phyloP scores from a whole-genome alignment of 75 land plant genomes.

The Pinus taeda region DNA sequence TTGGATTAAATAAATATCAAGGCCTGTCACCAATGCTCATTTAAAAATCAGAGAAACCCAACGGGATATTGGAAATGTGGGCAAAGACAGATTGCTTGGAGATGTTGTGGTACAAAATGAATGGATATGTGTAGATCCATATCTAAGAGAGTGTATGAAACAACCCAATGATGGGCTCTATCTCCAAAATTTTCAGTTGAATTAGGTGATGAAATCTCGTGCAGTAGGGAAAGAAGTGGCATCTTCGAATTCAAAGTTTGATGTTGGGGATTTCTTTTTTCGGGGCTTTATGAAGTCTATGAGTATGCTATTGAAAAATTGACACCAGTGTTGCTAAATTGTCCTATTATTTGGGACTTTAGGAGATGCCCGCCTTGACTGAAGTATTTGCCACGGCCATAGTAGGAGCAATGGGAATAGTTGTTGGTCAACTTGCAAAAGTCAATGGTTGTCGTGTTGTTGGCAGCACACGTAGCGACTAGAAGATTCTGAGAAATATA shows the following conservation, averaged over 20 bases:
- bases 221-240: not conserved
- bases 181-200: not conserved
- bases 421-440: constrained; percentile 54
- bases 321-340: not conserved
- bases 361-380: constrained; percentile 39
- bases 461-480: constrained; percentile 46
- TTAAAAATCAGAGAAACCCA: constrained; percentile 10
- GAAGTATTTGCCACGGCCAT: constrained; percentile 43
- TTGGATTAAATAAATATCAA: too few species aligned
- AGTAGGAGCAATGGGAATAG: constrained; percentile 45
- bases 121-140: constrained; percentile 28
- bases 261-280: not conserved
- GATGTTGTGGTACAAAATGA: constrained; percentile 11
- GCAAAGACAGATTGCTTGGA: not conserved
- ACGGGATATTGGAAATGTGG: not conserved
- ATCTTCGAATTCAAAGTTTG: not conserved
- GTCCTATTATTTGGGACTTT: not conserved
- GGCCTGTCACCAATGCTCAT: constrained; percentile 17
- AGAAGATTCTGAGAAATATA: constrained; percentile 15
- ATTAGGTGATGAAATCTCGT: not conserved
- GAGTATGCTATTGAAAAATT: not conserved
- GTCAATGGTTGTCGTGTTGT: constrained; percentile 49
- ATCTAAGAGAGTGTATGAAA: constrained; percentile 7
- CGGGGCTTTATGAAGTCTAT: not conserved
- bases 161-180: constrained; percentile 9